Evolutionary conservation across 257 asterid species (phyloP).

Genomic region (Gentiana dahurica): DNA sequence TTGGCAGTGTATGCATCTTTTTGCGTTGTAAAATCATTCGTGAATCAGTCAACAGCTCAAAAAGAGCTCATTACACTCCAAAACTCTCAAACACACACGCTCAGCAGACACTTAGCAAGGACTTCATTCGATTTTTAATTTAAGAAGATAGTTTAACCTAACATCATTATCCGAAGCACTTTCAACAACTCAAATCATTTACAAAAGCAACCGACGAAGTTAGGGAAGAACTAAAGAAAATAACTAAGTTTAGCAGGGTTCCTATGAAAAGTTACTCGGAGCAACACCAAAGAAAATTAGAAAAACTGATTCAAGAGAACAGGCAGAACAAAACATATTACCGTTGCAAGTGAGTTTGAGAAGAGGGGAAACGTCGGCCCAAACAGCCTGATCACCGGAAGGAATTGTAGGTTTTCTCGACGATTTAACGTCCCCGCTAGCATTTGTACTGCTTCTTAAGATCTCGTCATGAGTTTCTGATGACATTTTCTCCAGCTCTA

Average conservation of each 20-base stretch:
- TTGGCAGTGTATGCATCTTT: background rate
- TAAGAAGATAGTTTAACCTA: too few relatives aligned
- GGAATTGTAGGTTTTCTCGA: slow-evolving; percentile 51
- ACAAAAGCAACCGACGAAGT: too few relatives aligned
- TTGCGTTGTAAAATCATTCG: background rate
- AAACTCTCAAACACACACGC: slow-evolving; percentile 1
- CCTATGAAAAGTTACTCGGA: too few relatives aligned
- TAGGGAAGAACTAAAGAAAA: too few relatives aligned
- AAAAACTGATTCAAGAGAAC: too few relatives aligned
- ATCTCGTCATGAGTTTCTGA: slow-evolving; percentile 4
- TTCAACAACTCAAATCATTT: too few relatives aligned
- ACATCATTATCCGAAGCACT: too few relatives aligned
- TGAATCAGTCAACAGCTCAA: background rate
- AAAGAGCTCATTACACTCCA: too few relatives aligned
- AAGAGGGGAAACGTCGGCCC: slow-evolving; percentile 77
- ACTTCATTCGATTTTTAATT: background rate
- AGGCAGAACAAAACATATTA: slow-evolving; percentile 4
- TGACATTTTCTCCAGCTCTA: slow-evolving; percentile 9
- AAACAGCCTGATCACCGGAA: slow-evolving; percentile 57
- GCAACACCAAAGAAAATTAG: too few relatives aligned
- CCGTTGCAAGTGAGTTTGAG: slow-evolving; percentile 67
- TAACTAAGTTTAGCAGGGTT: too few relatives aligned
- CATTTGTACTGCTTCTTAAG: slow-evolving; percentile 1
- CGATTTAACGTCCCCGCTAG: slow-evolving; percentile 15
- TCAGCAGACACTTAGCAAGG: background rate